A percentile compares a stretch with the other conserved stretches of the same genome.
phyloP scores from a whole-genome alignment of 495 filamentous ascomycete species.

The Xylaria sp. region DNA sequence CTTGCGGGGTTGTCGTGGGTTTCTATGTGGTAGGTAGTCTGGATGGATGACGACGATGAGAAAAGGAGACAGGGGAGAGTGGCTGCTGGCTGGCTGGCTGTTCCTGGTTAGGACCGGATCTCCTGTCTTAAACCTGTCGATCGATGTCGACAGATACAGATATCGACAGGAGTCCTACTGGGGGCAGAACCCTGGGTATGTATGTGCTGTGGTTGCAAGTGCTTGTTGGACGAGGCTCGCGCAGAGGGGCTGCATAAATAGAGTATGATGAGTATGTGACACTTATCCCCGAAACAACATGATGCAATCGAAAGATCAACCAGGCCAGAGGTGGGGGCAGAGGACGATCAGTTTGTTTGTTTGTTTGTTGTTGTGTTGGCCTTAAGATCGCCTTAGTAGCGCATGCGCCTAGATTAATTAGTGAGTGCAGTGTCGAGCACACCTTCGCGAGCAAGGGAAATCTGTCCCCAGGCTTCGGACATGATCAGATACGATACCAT shows the following conservation, averaged over 20 bases:
- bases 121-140: not conserved
- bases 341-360: conserved; percentile 7
- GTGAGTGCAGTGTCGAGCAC: not conserved
- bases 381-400: conserved; percentile 16
- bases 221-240: not conserved
- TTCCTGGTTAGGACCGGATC: not conserved
- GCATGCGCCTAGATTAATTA: conserved; percentile 6
- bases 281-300: conserved; percentile 12
- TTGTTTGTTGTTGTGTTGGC: conserved; percentile 14
- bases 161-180: no score
- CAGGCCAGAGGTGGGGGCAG: conserved; percentile 23
- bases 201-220: not conserved
- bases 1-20: not conserved
- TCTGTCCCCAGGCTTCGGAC: not conserved
- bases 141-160: no score
- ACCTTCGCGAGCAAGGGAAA: not conserved
- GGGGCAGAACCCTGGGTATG: no score
- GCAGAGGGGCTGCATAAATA: not conserved
- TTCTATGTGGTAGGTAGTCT: not conserved
- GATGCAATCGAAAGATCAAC: conserved; percentile 22
- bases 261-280: not conserved
- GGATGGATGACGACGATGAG: not conserved
- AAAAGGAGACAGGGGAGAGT: not conserved
- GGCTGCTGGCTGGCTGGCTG: no score
- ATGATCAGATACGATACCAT: not conserved